These are phyloP conservation scores for Suillus weaverae DNA, from an alignment of 768 basidiomycete genomes.

Conservation along the genomic window DNA sequence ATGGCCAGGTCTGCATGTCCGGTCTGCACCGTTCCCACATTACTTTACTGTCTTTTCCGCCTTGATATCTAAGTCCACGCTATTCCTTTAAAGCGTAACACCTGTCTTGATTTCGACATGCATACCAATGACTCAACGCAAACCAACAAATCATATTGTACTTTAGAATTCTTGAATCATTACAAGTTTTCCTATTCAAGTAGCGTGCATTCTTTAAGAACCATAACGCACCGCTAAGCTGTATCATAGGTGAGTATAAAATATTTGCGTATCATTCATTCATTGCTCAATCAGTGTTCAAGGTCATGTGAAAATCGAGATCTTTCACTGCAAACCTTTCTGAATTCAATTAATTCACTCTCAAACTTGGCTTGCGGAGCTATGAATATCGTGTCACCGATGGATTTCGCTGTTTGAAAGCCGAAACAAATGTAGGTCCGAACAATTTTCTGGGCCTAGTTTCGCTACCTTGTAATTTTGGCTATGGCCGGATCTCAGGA, in stretches of 20 bases:
- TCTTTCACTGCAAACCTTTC: neutral
- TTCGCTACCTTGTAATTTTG: no score
- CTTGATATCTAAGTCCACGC: conserved; percentile 38
- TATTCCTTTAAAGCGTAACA: neutral
- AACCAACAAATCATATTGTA: neutral
- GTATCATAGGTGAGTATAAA: neutral
- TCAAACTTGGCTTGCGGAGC: neutral
- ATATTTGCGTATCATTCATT: neutral
- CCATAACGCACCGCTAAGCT: neutral
- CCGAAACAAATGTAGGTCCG: no score
- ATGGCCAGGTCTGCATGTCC: conserved; percentile 50
- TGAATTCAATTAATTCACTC: neutral
- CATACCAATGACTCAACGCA: neutral
- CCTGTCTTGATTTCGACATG: neutral
- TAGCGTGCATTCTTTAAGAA: neutral
- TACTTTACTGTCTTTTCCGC: conserved; percentile 57
- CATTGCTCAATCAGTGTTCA: neutral
- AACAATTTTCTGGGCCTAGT: no score
- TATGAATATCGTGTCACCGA: neutral
- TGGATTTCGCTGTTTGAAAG: neutral
- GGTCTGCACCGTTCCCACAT: conserved; percentile 48
- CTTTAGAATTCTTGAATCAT: conserved; percentile 1
- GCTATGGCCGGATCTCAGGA: neutral
- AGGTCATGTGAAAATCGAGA: neutral
- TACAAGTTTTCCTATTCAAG: neutral